Base-by-base conservation (phyloP, 495 filamentous ascomycete genomes). In the Talaromyces thailandensis region DNA sequence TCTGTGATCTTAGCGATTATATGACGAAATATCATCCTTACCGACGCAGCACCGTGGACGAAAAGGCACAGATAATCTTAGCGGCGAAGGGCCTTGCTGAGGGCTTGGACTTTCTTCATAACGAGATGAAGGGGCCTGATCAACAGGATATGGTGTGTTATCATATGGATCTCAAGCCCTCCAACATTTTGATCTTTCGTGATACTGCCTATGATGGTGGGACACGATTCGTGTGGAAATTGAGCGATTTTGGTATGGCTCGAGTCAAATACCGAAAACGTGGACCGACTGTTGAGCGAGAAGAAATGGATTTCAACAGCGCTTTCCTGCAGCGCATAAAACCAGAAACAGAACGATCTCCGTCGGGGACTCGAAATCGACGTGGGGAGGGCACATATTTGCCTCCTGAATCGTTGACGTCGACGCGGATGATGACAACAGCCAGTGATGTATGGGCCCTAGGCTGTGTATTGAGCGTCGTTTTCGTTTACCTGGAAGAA, bases 221-320 rank as follows among this genome's bases (percentile, higher is more conserved):
- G 26, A 57, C 26, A 3, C 43, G 58, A 40, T 35, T 65, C 18
- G 60, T 76, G 16, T 76, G 73, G 73, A 74, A 74, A 56, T 67
- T 76, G 8, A 74, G 73, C 43, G 73, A 76, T 50, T 76, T 76
- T 45, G 73, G 73, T 9, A 74, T 74, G 68, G 70, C 73, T 40
- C 62, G 68, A n/a, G 66, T 76, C 23, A 76, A 72, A 45, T 3
- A 67, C 2, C 52, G 56, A 23, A 61, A 63, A 4, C 58, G 37
- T 2, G 52, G 60, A 59, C 53, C 68, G 16, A 64, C 62, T 29
- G 50, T 59, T 21, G 64, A 64, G 6, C 64, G 57, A 31, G 40
- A 45, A 26, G 58, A 45, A 45, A 60, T 26, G 58, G 58, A 61
- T 32, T 61, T 61, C 45, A 61, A 61, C 14, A 61, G 43, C 25